Evolutionary conservation across 2,329 filamentous ascomycete species (phyloP).

Genomic region (Penicillium sp.): DNA sequence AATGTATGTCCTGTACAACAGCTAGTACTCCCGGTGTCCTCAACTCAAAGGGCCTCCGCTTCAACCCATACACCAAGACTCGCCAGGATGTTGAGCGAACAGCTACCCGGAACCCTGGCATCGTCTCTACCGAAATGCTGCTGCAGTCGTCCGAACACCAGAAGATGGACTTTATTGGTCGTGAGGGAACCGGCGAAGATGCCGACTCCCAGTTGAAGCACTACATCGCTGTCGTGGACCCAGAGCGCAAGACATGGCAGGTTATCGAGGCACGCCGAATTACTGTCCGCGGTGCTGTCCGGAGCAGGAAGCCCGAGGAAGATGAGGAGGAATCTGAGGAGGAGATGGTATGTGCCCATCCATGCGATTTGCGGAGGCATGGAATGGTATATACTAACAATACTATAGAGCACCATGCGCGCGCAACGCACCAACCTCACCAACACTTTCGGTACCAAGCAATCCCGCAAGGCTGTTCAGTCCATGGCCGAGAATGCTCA

Average conservation of each 20-base stretch:
- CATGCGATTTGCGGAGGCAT: background rate
- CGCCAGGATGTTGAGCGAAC: slow-evolving; percentile 50
- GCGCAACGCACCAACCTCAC: slow-evolving; percentile 52
- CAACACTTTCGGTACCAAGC: slow-evolving; percentile 58
- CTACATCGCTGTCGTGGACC: slow-evolving; percentile 67
- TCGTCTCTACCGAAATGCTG: slow-evolving; percentile 57
- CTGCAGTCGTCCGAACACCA: slow-evolving; percentile 67
- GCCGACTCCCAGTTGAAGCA: slow-evolving; percentile 62
- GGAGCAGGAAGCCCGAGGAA: slow-evolving; percentile 38
- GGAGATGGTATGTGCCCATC: slow-evolving; percentile 34
- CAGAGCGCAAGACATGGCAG: slow-evolving; percentile 58
- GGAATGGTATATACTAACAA: slow-evolving; percentile 18
- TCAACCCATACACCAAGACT: slow-evolving; percentile 55
- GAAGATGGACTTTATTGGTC: slow-evolving; percentile 65
- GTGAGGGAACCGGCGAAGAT: slow-evolving; percentile 54
- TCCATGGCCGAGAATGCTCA: slow-evolving; percentile 56
- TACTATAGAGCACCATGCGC: slow-evolving; percentile 44
- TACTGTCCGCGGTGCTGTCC: slow-evolving; percentile 58
- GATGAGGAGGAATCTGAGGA: slow-evolving; percentile 39
- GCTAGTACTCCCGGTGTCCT: slow-evolving; percentile 45
- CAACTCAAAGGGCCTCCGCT: slow-evolving; percentile 39
- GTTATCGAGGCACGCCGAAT: slow-evolving; percentile 62
- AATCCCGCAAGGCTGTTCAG: slow-evolving; percentile 56
- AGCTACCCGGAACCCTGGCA: slow-evolving; percentile 42
- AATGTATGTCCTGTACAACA: slow-evolving; percentile 20